A percentile compares a stretch with the other conserved stretches of the same genome.
Evolutionary conservation across 768 basidiomycete genomes (phyloP).

Genomic region (Boletus vinaceobasis): DNA sequence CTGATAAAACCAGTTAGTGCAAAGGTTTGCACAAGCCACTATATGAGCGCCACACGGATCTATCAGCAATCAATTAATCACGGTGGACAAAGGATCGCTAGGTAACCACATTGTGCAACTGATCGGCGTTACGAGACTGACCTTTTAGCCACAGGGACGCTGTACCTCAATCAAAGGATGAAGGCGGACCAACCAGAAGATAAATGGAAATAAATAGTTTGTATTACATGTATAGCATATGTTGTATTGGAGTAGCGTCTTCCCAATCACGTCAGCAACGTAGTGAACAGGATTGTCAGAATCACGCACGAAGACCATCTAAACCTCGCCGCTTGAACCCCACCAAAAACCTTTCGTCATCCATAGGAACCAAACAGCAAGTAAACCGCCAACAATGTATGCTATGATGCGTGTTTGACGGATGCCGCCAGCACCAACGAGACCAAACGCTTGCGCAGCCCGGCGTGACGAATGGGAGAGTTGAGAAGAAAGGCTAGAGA

Average conservation of each 20-base stretch:
- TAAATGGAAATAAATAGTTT: background rate
- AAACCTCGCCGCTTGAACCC: conserved; percentile 18
- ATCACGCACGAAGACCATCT: conserved; percentile 14
- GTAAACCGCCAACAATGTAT: conserved; percentile 51
- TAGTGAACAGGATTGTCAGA: background rate
- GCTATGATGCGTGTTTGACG: conserved; percentile 68
- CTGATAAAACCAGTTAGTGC: background rate
- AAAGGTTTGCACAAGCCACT: background rate
- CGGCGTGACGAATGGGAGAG: conserved; percentile 66
- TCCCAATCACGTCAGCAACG: background rate
- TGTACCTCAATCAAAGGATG: background rate
- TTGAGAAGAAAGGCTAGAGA: conserved; percentile 59
- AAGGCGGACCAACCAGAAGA: background rate
- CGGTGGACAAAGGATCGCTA: background rate
- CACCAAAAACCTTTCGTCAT: conserved; percentile 52
- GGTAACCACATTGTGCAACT: background rate
- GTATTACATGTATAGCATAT: conserved; percentile 6
- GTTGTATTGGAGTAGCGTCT: background rate
- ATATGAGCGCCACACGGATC: background rate
- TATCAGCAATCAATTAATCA: background rate
- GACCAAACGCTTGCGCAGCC: conserved; percentile 71
- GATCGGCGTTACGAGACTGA: background rate
- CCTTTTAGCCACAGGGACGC: background rate
- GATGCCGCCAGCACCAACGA: conserved; percentile 54
- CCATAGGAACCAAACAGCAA: conserved; percentile 55